Percentiles rank a stretch among this genome's conserved stretches.
Evolutionary conservation across 176 grass and related monocot genomes (phyloP).

Genomic region (Areca catechu): DNA sequence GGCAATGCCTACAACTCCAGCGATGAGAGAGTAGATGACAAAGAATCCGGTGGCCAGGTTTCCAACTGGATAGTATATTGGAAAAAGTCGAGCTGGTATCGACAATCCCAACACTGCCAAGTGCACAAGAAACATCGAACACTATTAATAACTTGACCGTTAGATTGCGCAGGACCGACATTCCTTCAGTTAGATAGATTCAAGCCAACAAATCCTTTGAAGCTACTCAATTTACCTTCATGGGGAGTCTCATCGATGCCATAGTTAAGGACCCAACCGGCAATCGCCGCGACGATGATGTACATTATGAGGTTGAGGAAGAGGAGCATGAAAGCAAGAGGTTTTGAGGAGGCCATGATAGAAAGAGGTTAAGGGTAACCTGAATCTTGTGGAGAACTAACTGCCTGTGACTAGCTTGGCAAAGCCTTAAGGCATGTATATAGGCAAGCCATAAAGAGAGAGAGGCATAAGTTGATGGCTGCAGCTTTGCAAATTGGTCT

Average conservation of each 20-base stretch:
- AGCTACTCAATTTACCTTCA: constrained; percentile 13
- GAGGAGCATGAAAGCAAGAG: constrained; percentile 45
- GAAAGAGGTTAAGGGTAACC: too few species aligned
- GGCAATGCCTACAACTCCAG: constrained; percentile 57
- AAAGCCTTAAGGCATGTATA: too few species aligned
- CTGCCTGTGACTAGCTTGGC: too few species aligned
- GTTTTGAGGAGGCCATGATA: constrained; percentile 37
- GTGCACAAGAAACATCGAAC: too few species aligned
- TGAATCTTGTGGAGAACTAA: too few species aligned
- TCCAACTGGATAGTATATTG: constrained; percentile 95
- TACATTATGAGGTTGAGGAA: constrained; percentile 91
- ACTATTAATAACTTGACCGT: too few species aligned
- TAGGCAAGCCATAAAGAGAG: too few species aligned
- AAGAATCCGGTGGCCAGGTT: constrained; percentile 94
- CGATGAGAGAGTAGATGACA: constrained; percentile 70
- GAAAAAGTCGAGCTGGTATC: constrained; percentile 60
- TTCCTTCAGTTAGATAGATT: too few species aligned
- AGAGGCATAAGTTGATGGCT: too few species aligned
- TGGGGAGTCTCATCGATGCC: constrained; percentile 58
- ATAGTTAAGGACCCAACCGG: constrained; percentile 90
- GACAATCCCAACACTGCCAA: constrained; percentile 33
- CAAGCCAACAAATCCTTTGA: too few species aligned
- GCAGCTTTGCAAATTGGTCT: too few species aligned
- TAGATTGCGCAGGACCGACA: too few species aligned
- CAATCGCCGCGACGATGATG: constrained; percentile 44